Conservation (phyloP, 129 eudicot species). For the Flaveria robusta region DNA sequence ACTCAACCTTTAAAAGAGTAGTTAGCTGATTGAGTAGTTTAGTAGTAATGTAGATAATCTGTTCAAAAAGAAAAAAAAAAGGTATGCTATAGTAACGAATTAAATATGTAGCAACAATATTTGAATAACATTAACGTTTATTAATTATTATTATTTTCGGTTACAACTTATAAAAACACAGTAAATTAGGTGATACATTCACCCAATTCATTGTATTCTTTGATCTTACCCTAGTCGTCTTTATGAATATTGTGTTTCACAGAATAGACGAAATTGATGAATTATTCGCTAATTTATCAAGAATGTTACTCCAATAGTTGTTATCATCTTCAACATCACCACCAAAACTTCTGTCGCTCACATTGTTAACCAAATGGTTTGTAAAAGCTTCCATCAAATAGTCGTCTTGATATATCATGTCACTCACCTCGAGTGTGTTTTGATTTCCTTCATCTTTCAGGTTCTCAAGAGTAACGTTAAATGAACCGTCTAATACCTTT, state of each 20-base stretch:
- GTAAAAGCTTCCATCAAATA: conserved; percentile 28
- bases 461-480: background rate
- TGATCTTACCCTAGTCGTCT: conserved; percentile 25
- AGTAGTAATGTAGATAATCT: too few species aligned
- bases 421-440: conserved; percentile 7
- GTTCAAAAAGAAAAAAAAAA: background rate
- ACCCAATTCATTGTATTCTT: conserved; percentile 10
- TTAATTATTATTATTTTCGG: conserved; percentile 15
- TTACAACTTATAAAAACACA: conserved; percentile 16
- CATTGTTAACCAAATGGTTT: conserved; percentile 15
- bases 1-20: too few species aligned
- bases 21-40: too few species aligned
- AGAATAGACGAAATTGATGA: conserved; percentile 32
- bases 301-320: conserved; percentile 51
- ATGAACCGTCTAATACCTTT: background rate
- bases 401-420: conserved; percentile 29
- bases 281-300: conserved; percentile 34
- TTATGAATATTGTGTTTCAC: background rate
- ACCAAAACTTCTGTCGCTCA: background rate
- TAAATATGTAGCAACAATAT: background rate
- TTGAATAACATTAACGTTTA: conserved; percentile 7
- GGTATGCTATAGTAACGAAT: background rate
- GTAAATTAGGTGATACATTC: background rate
- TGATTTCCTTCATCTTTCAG: conserved; percentile 24
- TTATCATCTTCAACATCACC: conserved; percentile 40